Base-by-base conservation (phyloP, 768 basidiomycete species). In the Podaxis sp. region DNA sequence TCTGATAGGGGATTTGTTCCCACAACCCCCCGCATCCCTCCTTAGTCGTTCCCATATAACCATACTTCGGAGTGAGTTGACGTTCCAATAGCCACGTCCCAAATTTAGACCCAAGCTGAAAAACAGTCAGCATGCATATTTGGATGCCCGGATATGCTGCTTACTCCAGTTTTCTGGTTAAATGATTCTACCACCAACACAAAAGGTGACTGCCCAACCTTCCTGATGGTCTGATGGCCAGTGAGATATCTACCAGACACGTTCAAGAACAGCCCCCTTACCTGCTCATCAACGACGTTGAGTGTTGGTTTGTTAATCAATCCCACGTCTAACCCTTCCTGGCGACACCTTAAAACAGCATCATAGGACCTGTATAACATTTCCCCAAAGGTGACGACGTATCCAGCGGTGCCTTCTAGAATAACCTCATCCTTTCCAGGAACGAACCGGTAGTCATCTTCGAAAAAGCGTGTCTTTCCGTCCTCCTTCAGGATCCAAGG, bases 51-150 rank as follows among this genome's bases (percentile, higher is more conserved):
- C 90, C 90, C 76, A 94, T 87, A 78, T 93, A 91, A 13, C 80
- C 85, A 68, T 88, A 95, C 68, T 81, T 88, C 44, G 92, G 92
- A 11, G 89, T 88, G 61, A 93, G 83, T 66, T 80, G 76, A 65
- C 92, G 88, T 73, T 93, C 91, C 23, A 95, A 77, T 32, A 93
- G 78, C 90, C 91, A 94, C 0, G 91, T 91, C 23, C 93, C 93
- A 68, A 83, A 89, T 74, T 88, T 90, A 46, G 88, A 89, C 44
- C 90, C 91, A 67, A 93, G 88, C 81, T 83, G 60, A 2, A 42
- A 50, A 14, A 57, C 32, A 50, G 36, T 51, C 9, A 55, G 64
- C 46, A 59, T 44, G 1, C 23, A 50, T 47, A 4, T 13, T 5
- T 32, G 28, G 58, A 6, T 47, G 37, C 13, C 42, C 13, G 40